Base-by-base conservation (phyloP, 2,329 filamentous ascomycete species). In the Xylaria sp. region DNA sequence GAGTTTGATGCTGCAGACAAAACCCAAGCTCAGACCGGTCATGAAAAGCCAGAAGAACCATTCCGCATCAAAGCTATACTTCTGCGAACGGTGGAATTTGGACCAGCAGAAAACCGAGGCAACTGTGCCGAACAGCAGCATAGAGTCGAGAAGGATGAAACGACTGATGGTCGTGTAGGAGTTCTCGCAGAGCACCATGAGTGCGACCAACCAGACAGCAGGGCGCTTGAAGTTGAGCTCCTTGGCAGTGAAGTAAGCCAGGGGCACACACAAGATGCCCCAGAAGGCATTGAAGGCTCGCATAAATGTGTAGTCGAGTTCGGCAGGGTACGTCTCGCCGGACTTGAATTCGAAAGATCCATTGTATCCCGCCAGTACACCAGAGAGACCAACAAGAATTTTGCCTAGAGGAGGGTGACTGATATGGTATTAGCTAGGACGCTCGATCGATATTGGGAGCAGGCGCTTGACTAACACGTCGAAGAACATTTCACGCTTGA, bases 341-440 rank as follows among this genome's bases (percentile, higher is more conserved):
- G 93, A 97, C 77, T 99, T 99, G 83, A 99, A 99, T 73, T 99
- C 94, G 77, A 99, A 99, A 3, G 93, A 95, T 60, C 94, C 94
- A 79, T 99, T 99, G 81, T 99, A 99, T 66, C 93, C 93, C 67
- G 93, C 95, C 63, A 99, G 83, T 72, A 95, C 96, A 73, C 94
- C 94, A 5, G 94, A 97, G 55, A 99, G 83, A 64, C 94, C 94
- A 68, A 99, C 93, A 59, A 99, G 86, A 86, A 99, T 97, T 81
- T 99, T 99, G 73, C 94, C 94, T 63, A 99, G 86, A 57, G 94
- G 94, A 66, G 94, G 94, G 76, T 96, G 67, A 37, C 68, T 67
- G 53, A 53, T 19, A 52, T 59, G 19, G 46, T 57, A 59, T 69
- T 63, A 69, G 65, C 59, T 56, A 48, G 39, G 44, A 54, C 42